A percentile compares a stretch with the other conserved stretches of the same genome.
Conservation (phyloP, 345 rosid species). For the Zanthoxylum bungeanum region DNA sequence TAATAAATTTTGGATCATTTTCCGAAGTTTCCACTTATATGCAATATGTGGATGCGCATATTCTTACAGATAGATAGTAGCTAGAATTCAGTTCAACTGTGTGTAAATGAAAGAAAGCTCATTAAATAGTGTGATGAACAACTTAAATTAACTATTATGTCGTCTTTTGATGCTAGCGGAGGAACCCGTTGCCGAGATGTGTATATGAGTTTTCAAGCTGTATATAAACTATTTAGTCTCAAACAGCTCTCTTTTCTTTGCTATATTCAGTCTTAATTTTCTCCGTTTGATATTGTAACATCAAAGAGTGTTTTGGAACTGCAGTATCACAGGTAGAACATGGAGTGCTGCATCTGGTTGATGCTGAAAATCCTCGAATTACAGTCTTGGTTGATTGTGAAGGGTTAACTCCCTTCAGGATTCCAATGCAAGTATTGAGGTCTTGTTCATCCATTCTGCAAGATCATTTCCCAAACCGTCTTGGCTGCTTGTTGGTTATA, state of each 20-base stretch:
- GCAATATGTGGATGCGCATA: not conserved
- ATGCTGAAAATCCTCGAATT: conserved; percentile 57
- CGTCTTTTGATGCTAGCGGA: too few relatives aligned
- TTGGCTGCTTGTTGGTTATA: conserved; percentile 77
- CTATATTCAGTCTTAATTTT: not conserved
- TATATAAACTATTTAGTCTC: not conserved
- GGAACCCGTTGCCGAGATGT: not conserved
- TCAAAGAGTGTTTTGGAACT: conserved; percentile 13
- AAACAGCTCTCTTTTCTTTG: not conserved
- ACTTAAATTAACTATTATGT: too few relatives aligned
- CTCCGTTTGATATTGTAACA: not conserved
- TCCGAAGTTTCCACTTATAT: not conserved
- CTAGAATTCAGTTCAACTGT: not conserved
- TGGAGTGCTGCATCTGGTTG: conserved; percentile 61
- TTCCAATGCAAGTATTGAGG: conserved; percentile 92
- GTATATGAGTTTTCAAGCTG: not conserved
- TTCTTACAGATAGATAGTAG: not conserved
- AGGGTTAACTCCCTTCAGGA: conserved; percentile 73
- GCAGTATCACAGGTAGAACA: conserved; percentile 95
- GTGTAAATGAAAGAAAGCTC: not conserved
- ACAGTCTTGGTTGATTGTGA: conserved; percentile 88
- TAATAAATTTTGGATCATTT: not conserved
- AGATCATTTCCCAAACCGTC: conserved; percentile 86
- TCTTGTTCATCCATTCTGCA: conserved; percentile 83
- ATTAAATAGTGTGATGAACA: not conserved